These are phyloP conservation scores for Candida albicans DNA, from an alignment of 1,139 yeast genomes.

Conservation along the genomic window DNA sequence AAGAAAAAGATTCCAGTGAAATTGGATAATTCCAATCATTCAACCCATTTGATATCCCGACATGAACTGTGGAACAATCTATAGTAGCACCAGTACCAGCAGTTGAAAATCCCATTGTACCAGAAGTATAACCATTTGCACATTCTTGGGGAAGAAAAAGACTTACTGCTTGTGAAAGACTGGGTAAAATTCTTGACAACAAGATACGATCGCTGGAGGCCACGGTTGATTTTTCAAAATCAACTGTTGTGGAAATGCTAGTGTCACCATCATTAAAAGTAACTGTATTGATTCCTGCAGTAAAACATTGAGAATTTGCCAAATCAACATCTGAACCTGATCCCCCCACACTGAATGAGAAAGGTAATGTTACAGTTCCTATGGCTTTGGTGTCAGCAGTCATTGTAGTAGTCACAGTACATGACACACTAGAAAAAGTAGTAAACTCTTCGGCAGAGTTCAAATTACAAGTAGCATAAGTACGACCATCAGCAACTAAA, in stretches of 20 bases:
- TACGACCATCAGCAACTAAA: constrained; percentile 24
- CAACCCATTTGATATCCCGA: constrained; percentile 21
- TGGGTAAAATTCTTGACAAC: constrained; percentile 8
- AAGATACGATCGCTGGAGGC: background rate
- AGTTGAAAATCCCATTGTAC: constrained; percentile 23
- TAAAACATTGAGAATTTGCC: constrained; percentile 20
- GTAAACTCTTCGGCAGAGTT: constrained; percentile 23
- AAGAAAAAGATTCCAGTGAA: constrained; percentile 7
- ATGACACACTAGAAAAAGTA: constrained; percentile 23
- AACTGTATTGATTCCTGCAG: constrained; percentile 26
- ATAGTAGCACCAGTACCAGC: constrained; percentile 5
- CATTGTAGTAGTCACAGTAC: constrained; percentile 21
- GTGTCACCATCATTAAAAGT: constrained; percentile 29
- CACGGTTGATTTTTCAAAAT: constrained; percentile 11
- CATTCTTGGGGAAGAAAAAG: constrained; percentile 27
- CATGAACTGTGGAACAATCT: constrained; percentile 25
- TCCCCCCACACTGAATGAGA: constrained; percentile 29
- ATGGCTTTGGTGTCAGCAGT: constrained; percentile 2
- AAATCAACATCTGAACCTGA: constrained; percentile 22
- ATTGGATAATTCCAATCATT: constrained; percentile 27
- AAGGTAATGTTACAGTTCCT: constrained; percentile 23
- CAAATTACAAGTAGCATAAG: constrained; percentile 28
- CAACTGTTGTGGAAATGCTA: constrained; percentile 18
- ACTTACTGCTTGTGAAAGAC: constrained; percentile 10
- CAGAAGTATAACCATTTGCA: constrained; percentile 24